Percentiles rank a stretch among this genome's conserved stretches.
Conservation (phyloP, 495 filamentous ascomycete genomes). For the Neohortaea acidophila region DNA sequence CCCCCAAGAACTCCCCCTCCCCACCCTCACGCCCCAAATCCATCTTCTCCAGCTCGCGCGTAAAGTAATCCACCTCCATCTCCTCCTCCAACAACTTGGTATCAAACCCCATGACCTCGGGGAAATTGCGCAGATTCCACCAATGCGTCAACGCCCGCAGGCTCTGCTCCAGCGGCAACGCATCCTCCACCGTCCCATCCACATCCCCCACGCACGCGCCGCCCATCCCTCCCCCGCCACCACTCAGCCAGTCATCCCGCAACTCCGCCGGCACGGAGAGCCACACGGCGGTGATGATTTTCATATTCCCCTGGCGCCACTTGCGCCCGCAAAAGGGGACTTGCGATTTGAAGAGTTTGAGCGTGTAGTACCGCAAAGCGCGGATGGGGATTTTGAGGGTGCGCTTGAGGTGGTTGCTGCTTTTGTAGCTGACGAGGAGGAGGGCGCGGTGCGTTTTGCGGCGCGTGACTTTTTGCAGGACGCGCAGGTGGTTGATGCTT, state of each 20-base stretch:
- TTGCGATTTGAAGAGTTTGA: conserved; percentile 96
- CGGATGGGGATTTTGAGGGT: conserved; percentile 79
- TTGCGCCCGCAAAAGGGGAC: conserved; percentile 96
- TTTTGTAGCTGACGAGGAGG: conserved; percentile 87
- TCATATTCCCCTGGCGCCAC: conserved; percentile 97
- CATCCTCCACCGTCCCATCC: conserved; percentile 84
- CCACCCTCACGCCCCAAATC: conserved; percentile 17
- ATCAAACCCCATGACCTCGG: conserved; percentile 62
- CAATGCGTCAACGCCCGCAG: conserved; percentile 77
- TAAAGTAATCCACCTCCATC: conserved; percentile 60
- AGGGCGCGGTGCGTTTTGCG: conserved; percentile 86
- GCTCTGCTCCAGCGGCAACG: conserved; percentile 77
- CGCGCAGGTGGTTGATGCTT: conserved; percentile 79
- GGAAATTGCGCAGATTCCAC: conserved; percentile 73
- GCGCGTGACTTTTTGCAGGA: conserved; percentile 95
- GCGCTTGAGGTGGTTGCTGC: conserved; percentile 73
- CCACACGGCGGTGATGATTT: conserved; percentile 93
- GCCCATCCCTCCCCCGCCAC: conserved; percentile 32
- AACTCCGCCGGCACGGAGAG: conserved; percentile 84
- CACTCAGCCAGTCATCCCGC: conserved; percentile 87
- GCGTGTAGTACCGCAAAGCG: conserved; percentile 75
- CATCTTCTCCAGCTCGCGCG: conserved; percentile 75
- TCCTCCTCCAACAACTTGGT: conserved; percentile 53
- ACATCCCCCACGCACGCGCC: conserved; percentile 41
- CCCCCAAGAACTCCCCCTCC: conserved; percentile 9